Base-by-base conservation (phyloP, 2,329 filamentous ascomycete genomes). In the Onygenales sp. region DNA sequence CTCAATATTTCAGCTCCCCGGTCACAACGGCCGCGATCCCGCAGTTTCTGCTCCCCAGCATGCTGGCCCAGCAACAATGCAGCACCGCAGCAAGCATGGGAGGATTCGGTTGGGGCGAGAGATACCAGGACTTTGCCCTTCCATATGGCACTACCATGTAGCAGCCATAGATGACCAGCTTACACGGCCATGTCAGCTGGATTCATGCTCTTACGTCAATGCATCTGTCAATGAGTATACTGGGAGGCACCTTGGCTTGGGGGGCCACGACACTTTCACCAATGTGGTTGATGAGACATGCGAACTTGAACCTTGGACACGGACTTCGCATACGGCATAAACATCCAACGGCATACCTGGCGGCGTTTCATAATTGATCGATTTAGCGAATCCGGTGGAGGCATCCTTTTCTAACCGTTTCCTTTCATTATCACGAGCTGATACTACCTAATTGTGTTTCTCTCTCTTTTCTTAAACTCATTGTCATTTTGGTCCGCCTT, bases 61-160 rank as follows among this genome's bases (percentile, higher is more conserved):
- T 91, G 81, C 77, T 95, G 57, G 81, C 87, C 62, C 84, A 86
- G 57, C 88, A 88, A 68, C 78, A 82, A 63, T 97, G 92, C 72
- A 88, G 89, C 63, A 82, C 90, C 54, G 85, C 85, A 66, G 77
- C 84, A 56, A 85, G 84, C 56, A 90, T 87, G 74, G 80, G 82
- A 61, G 80, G 84, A 59, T 94, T 94, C 68, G 88, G 87, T 62
- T 95, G 89, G 88, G 63, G 62, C 5, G 88, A 88, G 69, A 80
- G 86, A 62, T 89, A 87, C 68, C 86, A 87, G 66, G 88, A 92
- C 70, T 94, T 91, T 69, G 80, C 88, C 61, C 73, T 80, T 63
- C 78, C 80, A 60, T 84, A 82, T 66, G 81, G 80, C 58, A 85
- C 88, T 58, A 90, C 86, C 60, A 95, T 95, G 77, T 96, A 87